These are phyloP conservation scores for Friedmanniomyces endolithicus DNA, from an alignment of 495 filamentous ascomycete species.

Conservation along the genomic window DNA sequence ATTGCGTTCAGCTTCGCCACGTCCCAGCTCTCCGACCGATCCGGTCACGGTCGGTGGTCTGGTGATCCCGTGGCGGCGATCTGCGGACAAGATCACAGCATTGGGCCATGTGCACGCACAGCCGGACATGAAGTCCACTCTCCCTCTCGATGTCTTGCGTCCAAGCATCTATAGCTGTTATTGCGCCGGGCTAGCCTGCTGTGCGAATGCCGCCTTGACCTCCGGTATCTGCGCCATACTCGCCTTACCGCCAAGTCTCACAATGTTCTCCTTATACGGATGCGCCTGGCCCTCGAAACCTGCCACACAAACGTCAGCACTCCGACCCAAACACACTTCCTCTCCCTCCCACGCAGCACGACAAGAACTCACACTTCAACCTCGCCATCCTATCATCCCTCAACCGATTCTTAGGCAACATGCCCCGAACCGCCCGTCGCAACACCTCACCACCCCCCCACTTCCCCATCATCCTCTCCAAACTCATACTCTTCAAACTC, in stretches of 20 bases:
- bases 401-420: slow-evolving; percentile 94
- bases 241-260: slow-evolving; percentile 42
- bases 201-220: slow-evolving; percentile 30
- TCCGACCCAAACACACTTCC: background rate
- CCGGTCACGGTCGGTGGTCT: too few species aligned
- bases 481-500: slow-evolving; percentile 72
- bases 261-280: slow-evolving; percentile 80
- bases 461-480: slow-evolving; percentile 90
- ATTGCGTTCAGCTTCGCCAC: too few species aligned
- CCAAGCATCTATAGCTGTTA: background rate
- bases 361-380: slow-evolving; percentile 68
- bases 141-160: background rate
- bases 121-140: background rate
- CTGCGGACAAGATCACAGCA: background rate
- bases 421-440: slow-evolving; percentile 81
- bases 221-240: slow-evolving; percentile 32
- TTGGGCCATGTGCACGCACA: background rate
- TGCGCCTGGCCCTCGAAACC: slow-evolving; percentile 84
- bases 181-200: background rate
- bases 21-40: too few species aligned
- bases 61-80: too few species aligned
- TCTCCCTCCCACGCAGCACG: background rate
- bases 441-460: slow-evolving; percentile 89
- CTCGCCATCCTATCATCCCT: slow-evolving; percentile 74
- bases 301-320: slow-evolving; percentile 21